Evolutionary conservation across 176 grass and related monocot species (phyloP).

Genomic region (Carex littledalei): DNA sequence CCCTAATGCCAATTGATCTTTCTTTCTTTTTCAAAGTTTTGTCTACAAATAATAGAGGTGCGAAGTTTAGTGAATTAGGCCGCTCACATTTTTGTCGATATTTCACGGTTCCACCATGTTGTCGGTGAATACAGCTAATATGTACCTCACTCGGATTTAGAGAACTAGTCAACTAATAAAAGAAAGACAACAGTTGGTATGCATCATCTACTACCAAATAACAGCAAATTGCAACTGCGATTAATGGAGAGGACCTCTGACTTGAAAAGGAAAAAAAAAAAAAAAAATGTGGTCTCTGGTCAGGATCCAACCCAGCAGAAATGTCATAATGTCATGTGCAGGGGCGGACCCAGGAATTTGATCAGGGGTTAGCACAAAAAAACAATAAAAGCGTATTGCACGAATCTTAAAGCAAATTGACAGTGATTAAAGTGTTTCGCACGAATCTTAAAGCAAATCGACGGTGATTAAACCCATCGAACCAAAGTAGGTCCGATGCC

Average conservation of each 20-base stretch:
- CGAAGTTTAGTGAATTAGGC: not conserved
- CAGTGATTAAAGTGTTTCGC: too few relatives aligned
- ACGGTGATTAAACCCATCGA: too few relatives aligned
- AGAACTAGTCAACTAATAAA: not conserved
- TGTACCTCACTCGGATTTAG: not conserved
- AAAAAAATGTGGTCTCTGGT: not conserved
- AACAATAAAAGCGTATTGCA: too few relatives aligned
- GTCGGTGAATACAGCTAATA: not conserved
- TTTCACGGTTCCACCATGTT: not conserved
- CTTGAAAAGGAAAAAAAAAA: not conserved
- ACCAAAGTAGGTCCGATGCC: too few relatives aligned
- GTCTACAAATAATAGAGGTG: not conserved
- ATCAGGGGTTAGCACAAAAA: too few relatives aligned
- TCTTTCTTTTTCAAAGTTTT: not conserved
- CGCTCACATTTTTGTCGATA: not conserved
- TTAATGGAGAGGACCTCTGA: not conserved
- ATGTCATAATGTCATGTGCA: not conserved
- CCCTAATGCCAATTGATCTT: not conserved
- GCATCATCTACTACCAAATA: too few relatives aligned
- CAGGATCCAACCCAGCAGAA: not conserved
- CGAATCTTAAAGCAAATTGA: too few relatives aligned
- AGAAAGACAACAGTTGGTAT: not conserved
- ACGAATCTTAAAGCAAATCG: too few relatives aligned
- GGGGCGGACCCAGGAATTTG: too few relatives aligned
- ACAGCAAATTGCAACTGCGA: too few relatives aligned